Base-by-base conservation (phyloP, 2,329 filamentous ascomycete genomes). In the Pseudogymnoascus destructans region DNA sequence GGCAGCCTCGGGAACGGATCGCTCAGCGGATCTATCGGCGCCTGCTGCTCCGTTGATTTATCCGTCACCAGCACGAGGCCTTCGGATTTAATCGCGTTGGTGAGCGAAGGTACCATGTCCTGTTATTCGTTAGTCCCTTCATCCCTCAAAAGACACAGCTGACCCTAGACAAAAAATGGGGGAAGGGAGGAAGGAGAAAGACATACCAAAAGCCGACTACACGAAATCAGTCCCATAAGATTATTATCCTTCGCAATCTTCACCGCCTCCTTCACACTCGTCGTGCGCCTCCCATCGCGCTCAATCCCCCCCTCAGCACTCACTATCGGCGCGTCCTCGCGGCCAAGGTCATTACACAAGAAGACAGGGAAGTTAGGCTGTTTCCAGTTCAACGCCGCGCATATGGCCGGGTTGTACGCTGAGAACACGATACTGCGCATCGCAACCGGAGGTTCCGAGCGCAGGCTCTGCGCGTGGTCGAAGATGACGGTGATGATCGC, bases 351-450 rank as follows among this genome's bases (percentile, higher is more conserved):
- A 70, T 97, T 97, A 74, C 91, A 96, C 52, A 97, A 78, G 65
- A 98, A 87, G 0, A 97, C 89, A 0, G 93, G 93, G 70, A 95
- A 98, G 69, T 97, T 98, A 2, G 93, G 93, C 71, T 98, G 93
- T 72, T 98, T 98, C 93, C 93, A 98, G 72, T 98, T 98, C 66
- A 98, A 74, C 4, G 92, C 91, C 13, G 89, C 95, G 73, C 93
- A 98, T 17, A 97, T 81, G 63, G 85, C 86, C 10, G 88, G 78
- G 69, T 95, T 96, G 72, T 92, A 95, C 19, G 89, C 95, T 66
- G 89, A 95, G 70, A 98, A 96, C 9, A 96, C 89, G 57, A 98
- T 85, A 10, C 89, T 95, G 38, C 91, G 79, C 64, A 93, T 84
- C 13, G 84, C 81, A 58, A 89, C 84, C 7, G 88, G 83, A 1